A percentile compares a stretch with the other conserved stretches of the same genome.
phyloP scores from a whole-genome alignment of 2,329 filamentous ascomycete species.

The Ambrosiella cleistominuta region DNA sequence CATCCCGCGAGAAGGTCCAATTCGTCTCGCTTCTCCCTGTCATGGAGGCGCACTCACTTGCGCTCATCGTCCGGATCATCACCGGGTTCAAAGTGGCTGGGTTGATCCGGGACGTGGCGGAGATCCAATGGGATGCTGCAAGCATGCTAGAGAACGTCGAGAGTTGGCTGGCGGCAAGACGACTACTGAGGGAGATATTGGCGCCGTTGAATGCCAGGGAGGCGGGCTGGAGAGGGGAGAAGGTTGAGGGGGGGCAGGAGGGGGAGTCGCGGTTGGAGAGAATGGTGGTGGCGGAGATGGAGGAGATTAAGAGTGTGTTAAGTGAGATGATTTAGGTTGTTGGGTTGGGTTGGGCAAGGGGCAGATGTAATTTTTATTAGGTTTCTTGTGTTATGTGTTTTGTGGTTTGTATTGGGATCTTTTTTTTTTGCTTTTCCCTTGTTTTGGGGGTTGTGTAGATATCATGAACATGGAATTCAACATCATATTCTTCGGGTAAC shows the following conservation, averaged over 20 bases:
- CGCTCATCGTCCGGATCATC: slow-evolving; percentile 58
- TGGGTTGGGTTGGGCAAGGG: background rate
- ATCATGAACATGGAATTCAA: background rate
- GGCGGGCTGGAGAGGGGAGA: slow-evolving; percentile 37
- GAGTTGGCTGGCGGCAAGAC: slow-evolving; percentile 55
- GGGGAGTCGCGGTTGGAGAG: slow-evolving; percentile 54
- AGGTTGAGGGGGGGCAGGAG: slow-evolving; percentile 19
- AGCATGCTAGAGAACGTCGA: slow-evolving; percentile 67
- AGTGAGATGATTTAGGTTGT: slow-evolving; percentile 29
- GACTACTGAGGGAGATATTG: slow-evolving; percentile 53
- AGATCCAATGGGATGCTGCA: slow-evolving; percentile 57
- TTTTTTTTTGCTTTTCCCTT: slow-evolving; percentile 1
- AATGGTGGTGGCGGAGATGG: slow-evolving; percentile 54
- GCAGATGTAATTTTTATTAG: background rate
- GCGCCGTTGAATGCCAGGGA: slow-evolving; percentile 58
- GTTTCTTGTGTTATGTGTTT: slow-evolving; percentile 2
- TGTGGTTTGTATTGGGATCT: slow-evolving; percentile 5
- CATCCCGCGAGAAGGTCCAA: slow-evolving; percentile 29
- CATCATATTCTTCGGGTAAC: background rate
- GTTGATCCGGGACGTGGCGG: slow-evolving; percentile 44
- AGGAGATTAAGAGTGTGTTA: slow-evolving; percentile 38
- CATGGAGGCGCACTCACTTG: slow-evolving; percentile 61
- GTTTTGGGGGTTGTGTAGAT: background rate
- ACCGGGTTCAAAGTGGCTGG: slow-evolving; percentile 46
- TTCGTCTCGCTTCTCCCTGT: slow-evolving; percentile 57